Evolutionary conservation across 306 rosid genomes (phyloP).

Genomic region (Delonix regia): DNA sequence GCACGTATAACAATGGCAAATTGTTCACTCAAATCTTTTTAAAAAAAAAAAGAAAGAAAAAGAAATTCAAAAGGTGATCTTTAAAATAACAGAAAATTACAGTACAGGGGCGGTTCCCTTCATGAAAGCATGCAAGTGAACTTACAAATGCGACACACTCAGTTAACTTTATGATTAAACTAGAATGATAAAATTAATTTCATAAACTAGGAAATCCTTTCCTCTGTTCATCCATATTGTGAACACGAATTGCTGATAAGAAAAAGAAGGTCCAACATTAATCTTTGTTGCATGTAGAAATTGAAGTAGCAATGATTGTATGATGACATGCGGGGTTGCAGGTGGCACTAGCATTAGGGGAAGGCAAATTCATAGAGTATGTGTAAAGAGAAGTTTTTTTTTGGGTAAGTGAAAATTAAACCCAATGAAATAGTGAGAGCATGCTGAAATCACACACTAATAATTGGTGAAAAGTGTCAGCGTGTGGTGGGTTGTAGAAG

Average conservation of each 20-base stretch:
- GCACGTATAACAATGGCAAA: no score
- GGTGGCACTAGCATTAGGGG: conserved; percentile 76
- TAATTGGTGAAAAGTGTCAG: conserved; percentile 84
- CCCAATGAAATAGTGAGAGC: no score
- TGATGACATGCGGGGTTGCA: neutral
- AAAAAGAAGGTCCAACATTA: neutral
- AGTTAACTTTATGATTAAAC: neutral
- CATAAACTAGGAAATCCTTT: neutral
- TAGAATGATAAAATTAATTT: neutral
- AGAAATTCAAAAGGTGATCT: no score
- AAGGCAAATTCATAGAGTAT: conserved; percentile 52
- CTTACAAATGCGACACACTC: neutral
- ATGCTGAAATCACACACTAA: no score
- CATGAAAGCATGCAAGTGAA: no score
- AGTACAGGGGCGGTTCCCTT: neutral
- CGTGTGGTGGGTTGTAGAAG: conserved; percentile 43
- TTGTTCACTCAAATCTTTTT: no score
- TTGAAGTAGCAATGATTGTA: neutral
- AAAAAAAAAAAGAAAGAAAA: no score
- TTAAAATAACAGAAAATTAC: neutral
- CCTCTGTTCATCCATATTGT: neutral
- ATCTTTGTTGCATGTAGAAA: no score
- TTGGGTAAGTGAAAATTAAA: neutral
- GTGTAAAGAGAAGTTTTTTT: conserved; percentile 50
- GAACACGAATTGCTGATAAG: conserved; percentile 30